Conservation (phyloP, 345 rosid genomes). For the Dipteronia sinensis region DNA sequence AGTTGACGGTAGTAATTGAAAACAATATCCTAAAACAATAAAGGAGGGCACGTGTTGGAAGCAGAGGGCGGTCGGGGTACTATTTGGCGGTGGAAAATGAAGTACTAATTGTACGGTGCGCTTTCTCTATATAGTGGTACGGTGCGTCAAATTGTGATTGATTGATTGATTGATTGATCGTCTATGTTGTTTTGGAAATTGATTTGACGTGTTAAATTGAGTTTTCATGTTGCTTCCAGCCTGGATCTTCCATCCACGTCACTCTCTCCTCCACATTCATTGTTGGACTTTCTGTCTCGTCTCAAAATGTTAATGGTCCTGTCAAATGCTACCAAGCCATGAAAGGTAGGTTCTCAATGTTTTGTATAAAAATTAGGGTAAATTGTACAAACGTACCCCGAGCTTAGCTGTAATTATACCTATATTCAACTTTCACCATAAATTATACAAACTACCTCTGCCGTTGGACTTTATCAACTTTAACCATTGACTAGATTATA, state of each 20-base stretch:
- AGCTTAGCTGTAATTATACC: no score
- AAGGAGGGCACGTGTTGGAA: conserved; percentile 12
- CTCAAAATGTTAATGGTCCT: no score
- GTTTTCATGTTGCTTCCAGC: not conserved
- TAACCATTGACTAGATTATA: no score
- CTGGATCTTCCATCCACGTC: not conserved
- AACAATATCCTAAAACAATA: not conserved
- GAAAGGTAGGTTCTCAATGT: no score
- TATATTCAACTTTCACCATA: no score
- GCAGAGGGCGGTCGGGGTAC: not conserved
- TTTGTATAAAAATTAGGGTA: no score
- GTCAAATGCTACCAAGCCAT: no score
- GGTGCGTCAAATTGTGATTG: conserved; percentile 1
- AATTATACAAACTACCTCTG: no score
- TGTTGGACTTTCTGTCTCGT: no score
- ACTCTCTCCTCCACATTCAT: not conserved
- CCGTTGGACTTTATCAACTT: no score
- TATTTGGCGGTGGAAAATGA: not conserved
- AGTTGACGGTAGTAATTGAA: not conserved
- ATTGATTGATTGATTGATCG: not conserved
- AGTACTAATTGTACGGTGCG: conserved; percentile 12
- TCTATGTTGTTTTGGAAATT: not conserved
- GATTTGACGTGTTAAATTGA: not conserved
- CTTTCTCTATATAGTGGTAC: not conserved
- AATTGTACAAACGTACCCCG: no score